These are phyloP conservation scores for Quercus variabilis DNA, from an alignment of 306 rosid species.

Conservation along the genomic window DNA sequence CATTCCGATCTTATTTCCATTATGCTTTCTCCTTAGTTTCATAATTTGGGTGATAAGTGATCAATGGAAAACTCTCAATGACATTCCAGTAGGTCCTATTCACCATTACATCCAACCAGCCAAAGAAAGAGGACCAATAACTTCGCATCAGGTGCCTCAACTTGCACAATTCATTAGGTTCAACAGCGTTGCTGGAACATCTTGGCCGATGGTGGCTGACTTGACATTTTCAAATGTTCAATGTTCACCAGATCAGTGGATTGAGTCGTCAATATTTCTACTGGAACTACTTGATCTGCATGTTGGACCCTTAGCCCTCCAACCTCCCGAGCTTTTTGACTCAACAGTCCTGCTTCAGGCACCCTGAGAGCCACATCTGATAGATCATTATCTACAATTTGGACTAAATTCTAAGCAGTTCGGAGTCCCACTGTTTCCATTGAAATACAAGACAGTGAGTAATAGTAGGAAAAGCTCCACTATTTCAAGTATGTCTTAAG, in stretches of 20 bases:
- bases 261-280: constrained; percentile 26
- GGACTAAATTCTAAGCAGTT: constrained; percentile 59
- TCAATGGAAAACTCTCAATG: not conserved
- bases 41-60: not conserved
- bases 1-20: not conserved
- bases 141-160: not conserved
- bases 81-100: not conserved
- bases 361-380: constrained; percentile 47
- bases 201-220: constrained; percentile 28
- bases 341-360: constrained; percentile 46
- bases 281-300: constrained; percentile 20
- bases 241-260: constrained; percentile 32
- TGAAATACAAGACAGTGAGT: not conserved
- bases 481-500: not conserved
- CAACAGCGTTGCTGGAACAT: constrained; percentile 36
- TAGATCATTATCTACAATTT: constrained; percentile 57
- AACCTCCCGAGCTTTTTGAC: constrained; percentile 42
- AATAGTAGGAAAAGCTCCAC: not conserved
- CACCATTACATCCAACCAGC: constrained; percentile 5
- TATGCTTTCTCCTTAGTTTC: not conserved
- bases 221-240: constrained; percentile 35
- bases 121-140: constrained; percentile 5
- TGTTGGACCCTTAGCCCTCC: constrained; percentile 38
- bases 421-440: constrained; percentile 42
- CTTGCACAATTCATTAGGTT: not conserved